Base-by-base conservation (phyloP, 108 stramenopile species). In the Fragilaria radians region DNA sequence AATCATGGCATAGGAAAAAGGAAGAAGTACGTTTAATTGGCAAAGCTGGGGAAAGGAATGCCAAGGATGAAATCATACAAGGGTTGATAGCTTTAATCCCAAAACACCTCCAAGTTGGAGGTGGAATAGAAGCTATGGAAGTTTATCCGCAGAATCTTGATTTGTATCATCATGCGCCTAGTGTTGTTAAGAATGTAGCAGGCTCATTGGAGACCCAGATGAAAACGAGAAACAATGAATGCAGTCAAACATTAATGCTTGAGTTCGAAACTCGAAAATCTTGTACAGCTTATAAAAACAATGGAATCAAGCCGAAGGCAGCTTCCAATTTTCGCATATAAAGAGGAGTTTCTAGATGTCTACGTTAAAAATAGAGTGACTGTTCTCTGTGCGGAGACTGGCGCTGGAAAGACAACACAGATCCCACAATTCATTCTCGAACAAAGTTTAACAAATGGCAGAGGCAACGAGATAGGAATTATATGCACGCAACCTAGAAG, bases 341-440 rank as follows among this genome's bases (percentile, higher is more conserved):
- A 83, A 27, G 31, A 66, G 9, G 42, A 56, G 17, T 66, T 91
- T 25, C 54, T 91, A 29, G 59, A 76, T 3, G 61, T 67, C 2
- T 62, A 85, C 28, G 11, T n/a, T 17, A 34, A 68, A 2, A 57
- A 86, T 59, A 47, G 66, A 0, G 85, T 91, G 0, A 85, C 81
- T 1, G 76, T 86, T 11, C 29, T 87, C 11, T 75, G 77, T 36
- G 84, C 84, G 3, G 81, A 81, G 67, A 90, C 88, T 48, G 74
- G 81, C 30, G 82, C 82, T 48, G 83, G 86, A 47, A 86, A 88
- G 52, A 78, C 78, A 18, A 90, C 86, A 0, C 74, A 83, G 51
- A 72, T 73, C 48, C 87, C 91, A 3, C 96, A 95, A 54, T 97
- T 66, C 61, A 56, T 97, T 32, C 54, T 93, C 4, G 94, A 95